Percentiles rank a stretch among this genome's conserved stretches.
phyloP scores from a whole-genome alignment of 2,329 filamentous ascomycete species.

The Cercospora canescens region DNA sequence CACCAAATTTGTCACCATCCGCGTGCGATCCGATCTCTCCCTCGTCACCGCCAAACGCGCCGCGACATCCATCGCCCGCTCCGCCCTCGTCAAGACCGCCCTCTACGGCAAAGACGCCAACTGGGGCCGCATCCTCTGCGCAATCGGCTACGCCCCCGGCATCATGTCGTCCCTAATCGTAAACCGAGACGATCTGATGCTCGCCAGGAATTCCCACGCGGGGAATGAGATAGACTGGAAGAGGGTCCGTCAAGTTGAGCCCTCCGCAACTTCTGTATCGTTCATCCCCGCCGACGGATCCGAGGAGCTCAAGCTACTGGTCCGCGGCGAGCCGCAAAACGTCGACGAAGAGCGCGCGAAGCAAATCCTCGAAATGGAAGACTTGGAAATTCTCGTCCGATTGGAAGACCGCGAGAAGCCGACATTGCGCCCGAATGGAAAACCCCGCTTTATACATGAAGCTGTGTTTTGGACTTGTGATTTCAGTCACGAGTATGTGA shows the following conservation, averaged over 20 bases:
- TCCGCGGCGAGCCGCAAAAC: constrained; percentile 76
- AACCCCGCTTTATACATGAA: constrained; percentile 39
- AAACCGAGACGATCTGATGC: background rate
- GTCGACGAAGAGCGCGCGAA: constrained; percentile 76
- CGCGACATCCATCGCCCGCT: constrained; percentile 84
- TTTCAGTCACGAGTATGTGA: constrained; percentile 79
- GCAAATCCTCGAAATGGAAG: constrained; percentile 74
- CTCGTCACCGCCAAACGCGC: constrained; percentile 65
- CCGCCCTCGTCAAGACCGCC: constrained; percentile 93
- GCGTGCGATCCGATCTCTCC: constrained; percentile 52
- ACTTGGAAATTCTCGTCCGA: constrained; percentile 75
- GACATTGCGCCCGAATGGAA: background rate
- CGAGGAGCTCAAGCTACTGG: constrained; percentile 71
- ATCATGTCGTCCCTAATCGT: constrained; percentile 43
- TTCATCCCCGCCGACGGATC: constrained; percentile 79
- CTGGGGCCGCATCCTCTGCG: constrained; percentile 96
- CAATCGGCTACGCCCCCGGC: constrained; percentile 77
- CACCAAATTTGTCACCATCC: constrained; percentile 96
- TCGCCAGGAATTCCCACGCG: background rate
- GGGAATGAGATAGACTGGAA: background rate
- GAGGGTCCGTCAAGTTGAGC: constrained; percentile 56
- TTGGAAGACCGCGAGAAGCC: constrained; percentile 60
- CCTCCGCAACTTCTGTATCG: constrained; percentile 72
- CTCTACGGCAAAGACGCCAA: constrained; percentile 97
- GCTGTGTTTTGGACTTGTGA: constrained; percentile 84